phyloP scores from a whole-genome alignment of 2,329 filamentous ascomycete species.

The Thyridium curvatum region DNA sequence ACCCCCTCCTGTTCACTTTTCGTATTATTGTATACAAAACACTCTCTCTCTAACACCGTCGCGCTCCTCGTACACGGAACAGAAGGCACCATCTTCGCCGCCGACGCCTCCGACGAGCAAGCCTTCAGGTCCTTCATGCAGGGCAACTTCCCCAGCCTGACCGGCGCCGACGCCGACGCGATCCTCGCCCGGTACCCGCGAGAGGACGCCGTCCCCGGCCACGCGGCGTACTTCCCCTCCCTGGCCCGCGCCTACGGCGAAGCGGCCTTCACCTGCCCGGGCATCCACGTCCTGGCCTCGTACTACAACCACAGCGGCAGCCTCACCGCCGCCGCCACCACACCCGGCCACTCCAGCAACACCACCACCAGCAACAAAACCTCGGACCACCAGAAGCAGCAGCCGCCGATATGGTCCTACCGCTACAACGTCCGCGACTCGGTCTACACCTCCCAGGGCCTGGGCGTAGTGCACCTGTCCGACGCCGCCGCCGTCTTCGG shows the following conservation, averaged over 20 bases:
- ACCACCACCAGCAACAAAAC: slow-evolving; percentile 6
- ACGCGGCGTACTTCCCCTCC: slow-evolving; percentile 36
- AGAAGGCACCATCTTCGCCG: slow-evolving; percentile 41
- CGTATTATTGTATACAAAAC: no score
- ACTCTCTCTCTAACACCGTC: no score
- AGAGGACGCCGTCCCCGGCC: slow-evolving; percentile 24
- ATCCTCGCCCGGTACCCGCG: slow-evolving; percentile 33
- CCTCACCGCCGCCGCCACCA: slow-evolving; percentile 22
- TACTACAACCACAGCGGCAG: no score
- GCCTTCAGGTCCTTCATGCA: slow-evolving; percentile 32
- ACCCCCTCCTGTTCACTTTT: neutral
- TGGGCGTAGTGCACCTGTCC: slow-evolving; percentile 42
- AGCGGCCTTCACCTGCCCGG: slow-evolving; percentile 37
- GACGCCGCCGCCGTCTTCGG: slow-evolving; percentile 44
- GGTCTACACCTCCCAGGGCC: slow-evolving; percentile 23
- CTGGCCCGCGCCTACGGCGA: slow-evolving; percentile 36
- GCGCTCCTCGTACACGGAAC: no score
- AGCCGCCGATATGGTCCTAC: slow-evolving; percentile 40
- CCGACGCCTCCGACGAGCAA: slow-evolving; percentile 24
- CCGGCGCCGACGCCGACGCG: slow-evolving; percentile 18
- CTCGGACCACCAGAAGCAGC: neutral
- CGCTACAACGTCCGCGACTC: slow-evolving; percentile 41
- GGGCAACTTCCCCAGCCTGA: slow-evolving; percentile 36
- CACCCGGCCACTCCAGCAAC: slow-evolving; percentile 4
- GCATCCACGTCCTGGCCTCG: slow-evolving; percentile 29